A percentile compares a stretch with the other conserved stretches of the same genome.
Conservation (phyloP, 768 basidiomycete species). For the Glaciozyma martinii region DNA sequence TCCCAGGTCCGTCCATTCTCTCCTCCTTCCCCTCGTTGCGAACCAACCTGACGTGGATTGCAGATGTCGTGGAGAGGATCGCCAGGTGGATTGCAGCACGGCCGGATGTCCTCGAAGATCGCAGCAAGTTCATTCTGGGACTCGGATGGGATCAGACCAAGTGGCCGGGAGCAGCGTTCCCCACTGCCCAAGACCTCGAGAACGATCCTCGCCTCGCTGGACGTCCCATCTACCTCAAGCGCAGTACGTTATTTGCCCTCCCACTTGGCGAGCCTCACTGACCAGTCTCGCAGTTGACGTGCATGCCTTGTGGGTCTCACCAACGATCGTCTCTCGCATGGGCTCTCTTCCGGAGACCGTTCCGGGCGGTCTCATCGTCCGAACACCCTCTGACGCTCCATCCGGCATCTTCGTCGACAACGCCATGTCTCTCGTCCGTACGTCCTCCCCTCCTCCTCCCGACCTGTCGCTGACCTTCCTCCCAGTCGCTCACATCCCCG, state of each 20-base stretch:
- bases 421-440: constrained; percentile 62
- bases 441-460: neutral
- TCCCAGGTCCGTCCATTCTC: constrained; percentile 46
- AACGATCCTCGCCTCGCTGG: constrained; percentile 57
- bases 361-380: constrained; percentile 66
- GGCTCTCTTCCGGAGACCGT: constrained; percentile 53
- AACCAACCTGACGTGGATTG: neutral
- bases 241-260: constrained; percentile 37
- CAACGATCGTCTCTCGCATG: constrained; percentile 53
- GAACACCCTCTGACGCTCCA: constrained; percentile 55
- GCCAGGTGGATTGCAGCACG: constrained; percentile 53
- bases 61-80: constrained; percentile 58
- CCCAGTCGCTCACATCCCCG: constrained; percentile 41
- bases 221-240: constrained; percentile 60
- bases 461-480: neutral
- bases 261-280: neutral
- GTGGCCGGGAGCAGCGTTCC: constrained; percentile 47
- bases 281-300: constrained; percentile 50
- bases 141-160: constrained; percentile 89
- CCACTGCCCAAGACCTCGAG: constrained; percentile 69
- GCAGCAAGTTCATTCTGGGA: constrained; percentile 64
- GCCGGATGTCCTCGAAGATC: constrained; percentile 51
- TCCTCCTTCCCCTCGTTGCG: neutral
- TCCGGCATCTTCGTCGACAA: constrained; percentile 81
- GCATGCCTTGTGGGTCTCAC: constrained; percentile 81